phyloP scores from a whole-genome alignment of 352 stramenopile genomes.

The Peronospora destructor region DNA sequence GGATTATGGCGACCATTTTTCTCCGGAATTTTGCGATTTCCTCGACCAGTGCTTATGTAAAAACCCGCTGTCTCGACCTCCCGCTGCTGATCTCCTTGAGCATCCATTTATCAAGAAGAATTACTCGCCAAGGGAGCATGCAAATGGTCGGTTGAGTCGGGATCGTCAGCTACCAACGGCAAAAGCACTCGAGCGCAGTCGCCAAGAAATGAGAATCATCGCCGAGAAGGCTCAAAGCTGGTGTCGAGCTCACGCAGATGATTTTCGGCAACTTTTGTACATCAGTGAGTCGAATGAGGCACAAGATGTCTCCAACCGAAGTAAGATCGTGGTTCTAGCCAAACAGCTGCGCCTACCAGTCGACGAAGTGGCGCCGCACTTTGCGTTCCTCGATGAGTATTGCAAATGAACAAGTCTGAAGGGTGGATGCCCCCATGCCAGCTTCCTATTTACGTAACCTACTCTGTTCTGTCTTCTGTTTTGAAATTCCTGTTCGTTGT shows the following conservation, averaged over 20 bases:
- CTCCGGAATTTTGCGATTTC: conserved; percentile 66
- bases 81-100: conserved; percentile 44
- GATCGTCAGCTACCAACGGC: conserved; percentile 16
- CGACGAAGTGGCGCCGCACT: conserved; percentile 44
- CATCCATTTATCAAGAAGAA: conserved; percentile 70
- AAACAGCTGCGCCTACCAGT: conserved; percentile 46
- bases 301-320: conserved; percentile 16
- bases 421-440: background rate
- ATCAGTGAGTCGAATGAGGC: background rate
- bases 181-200: conserved; percentile 21
- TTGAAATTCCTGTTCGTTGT: background rate
- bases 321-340: conserved; percentile 38
- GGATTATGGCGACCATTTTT: conserved; percentile 63
- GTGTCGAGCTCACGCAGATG: conserved; percentile 43
- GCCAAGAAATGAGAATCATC: conserved; percentile 43
- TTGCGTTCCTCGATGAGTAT: conserved; percentile 47
- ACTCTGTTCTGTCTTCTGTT: conserved; percentile 1
- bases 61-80: conserved; percentile 56
- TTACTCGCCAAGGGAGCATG: conserved; percentile 32
- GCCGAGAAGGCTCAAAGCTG: conserved; percentile 45
- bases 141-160: conserved; percentile 15
- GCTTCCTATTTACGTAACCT: background rate
- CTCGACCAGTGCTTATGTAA: conserved; percentile 75
- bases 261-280: conserved; percentile 24
- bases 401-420: conserved; percentile 10